These are phyloP conservation scores for Boletus rubescentipes DNA, from an alignment of 768 basidiomycete species.

Conservation along the genomic window DNA sequence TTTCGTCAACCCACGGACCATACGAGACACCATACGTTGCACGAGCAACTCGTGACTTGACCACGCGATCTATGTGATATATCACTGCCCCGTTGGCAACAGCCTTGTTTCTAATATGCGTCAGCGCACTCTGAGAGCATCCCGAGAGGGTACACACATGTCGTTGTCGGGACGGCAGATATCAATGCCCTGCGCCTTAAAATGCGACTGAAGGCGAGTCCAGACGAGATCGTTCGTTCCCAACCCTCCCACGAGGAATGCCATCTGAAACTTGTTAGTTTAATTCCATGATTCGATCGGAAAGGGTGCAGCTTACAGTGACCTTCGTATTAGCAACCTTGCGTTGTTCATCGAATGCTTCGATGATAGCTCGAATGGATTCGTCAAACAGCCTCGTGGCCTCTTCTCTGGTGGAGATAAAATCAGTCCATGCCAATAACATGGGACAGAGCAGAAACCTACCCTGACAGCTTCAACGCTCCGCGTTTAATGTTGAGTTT, in stretches of 20 bases:
- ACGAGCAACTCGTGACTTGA: slow-evolving; percentile 5
- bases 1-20: not conserved
- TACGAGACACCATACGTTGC: not conserved
- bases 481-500: slow-evolving; percentile 5
- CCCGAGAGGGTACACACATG: not conserved
- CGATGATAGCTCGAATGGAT: slow-evolving; percentile 11
- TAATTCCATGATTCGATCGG: not conserved
- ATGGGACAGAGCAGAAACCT: not conserved
- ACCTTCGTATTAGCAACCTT: not conserved
- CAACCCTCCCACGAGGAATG: slow-evolving; percentile 13
- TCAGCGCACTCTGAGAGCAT: not conserved
- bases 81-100: slow-evolving; percentile 11
- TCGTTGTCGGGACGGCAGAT: slow-evolving; percentile 9
- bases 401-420: not conserved
- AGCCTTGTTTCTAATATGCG: slow-evolving; percentile 2
- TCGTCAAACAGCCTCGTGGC: slow-evolving; percentile 5
- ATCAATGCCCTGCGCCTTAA: not conserved
- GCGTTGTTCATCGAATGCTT: slow-evolving; percentile 12
- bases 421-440: not conserved
- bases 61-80: not conserved
- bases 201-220: slow-evolving; percentile 7
- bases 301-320: not conserved
- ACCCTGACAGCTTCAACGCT: slow-evolving; percentile 8
- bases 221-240: slow-evolving; percentile 7
- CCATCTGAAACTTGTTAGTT: not conserved